Evolutionary conservation across 1,284 basidiomycete species (phyloP), one percentile per base, ranked within the genome.

Genomic region (Acaromyces ingoldii): DNA sequence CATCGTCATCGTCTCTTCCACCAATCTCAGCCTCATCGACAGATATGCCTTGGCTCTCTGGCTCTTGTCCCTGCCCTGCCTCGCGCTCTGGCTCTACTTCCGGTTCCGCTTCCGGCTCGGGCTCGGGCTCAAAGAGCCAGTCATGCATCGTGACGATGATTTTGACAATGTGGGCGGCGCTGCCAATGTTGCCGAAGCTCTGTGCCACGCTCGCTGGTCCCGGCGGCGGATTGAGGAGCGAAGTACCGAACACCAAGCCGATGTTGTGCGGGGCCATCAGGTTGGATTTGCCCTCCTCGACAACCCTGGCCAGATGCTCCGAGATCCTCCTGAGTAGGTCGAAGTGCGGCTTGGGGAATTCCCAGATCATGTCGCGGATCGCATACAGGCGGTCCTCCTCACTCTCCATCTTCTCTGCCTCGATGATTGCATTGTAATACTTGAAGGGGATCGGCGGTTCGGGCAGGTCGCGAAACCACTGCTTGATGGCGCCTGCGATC

Each of bases 231-330:
- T 71, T 67, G n/a, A 75, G 53, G 22, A 75, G 53, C 24, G 71
- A 74, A 0, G 72, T 71, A 15, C 71, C 72, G 51, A 75, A 75
- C n/a, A 75, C 67, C 1, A 75, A 57, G 9, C 66, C 72, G 24
- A 75, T 59, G 29, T 71, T 75, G 59, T 75, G 72, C 4, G 70
- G 63, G 40, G 63, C 63, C 72, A 75, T 75, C 52, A 65, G 57
- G 51, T 75, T 75, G 49, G 51, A 24, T 34, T 69, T 59, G 34
- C 58, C 63, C 28, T 65, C 62, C 33, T 68, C 67, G 9, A 64
- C 63, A 4, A 75, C 65, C 2, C 65, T 53, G 4, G 67, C 62
- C 2, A 75, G 58, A 40, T 75, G 72, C 48, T 67, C 60, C 15
- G 64, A 55, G 6, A 66, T 60, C 31, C 72, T 65, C 21, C 65